These are phyloP conservation scores for Carex pumila DNA, from an alignment of 176 grass and related monocot genomes.

Conservation along the genomic window DNA sequence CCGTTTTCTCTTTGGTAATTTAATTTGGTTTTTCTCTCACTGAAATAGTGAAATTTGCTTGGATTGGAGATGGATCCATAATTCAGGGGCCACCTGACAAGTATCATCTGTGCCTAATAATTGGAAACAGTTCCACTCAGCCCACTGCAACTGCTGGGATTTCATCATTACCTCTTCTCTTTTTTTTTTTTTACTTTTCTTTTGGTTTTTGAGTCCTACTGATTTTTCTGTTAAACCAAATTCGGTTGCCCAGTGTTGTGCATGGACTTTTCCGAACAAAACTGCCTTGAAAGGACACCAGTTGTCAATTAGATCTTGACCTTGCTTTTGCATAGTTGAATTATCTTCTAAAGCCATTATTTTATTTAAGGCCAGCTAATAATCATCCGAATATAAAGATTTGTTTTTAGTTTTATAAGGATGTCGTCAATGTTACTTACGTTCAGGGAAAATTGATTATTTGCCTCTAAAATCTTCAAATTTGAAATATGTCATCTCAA, in stretches of 20 bases:
- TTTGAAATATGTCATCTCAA: too few species aligned
- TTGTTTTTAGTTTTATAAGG: too few species aligned
- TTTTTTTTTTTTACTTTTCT: background rate
- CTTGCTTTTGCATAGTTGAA: background rate
- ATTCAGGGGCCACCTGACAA: background rate
- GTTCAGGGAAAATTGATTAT: too few species aligned
- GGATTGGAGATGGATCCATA: background rate
- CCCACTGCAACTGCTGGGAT: background rate
- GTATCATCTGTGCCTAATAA: background rate
- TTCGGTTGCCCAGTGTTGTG: background rate
- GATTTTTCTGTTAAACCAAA: constrained; percentile 3
- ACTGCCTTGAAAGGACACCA: background rate
- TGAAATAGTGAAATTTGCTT: background rate
- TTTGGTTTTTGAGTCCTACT: background rate
- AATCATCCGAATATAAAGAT: too few species aligned
- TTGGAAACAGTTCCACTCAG: background rate
- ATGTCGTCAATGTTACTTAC: too few species aligned
- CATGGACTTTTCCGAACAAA: background rate
- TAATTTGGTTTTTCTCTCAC: background rate
- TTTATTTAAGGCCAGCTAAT: too few species aligned
- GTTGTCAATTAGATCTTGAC: constrained; percentile 9
- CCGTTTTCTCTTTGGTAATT: background rate
- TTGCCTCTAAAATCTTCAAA: too few species aligned
- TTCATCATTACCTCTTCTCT: background rate
- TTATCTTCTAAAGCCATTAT: background rate